Evolutionary conservation across 192 early-diverging fungal species (phyloP), one percentile per base, ranked within the genome.

Genomic region (Glomus cerebriforme): DNA sequence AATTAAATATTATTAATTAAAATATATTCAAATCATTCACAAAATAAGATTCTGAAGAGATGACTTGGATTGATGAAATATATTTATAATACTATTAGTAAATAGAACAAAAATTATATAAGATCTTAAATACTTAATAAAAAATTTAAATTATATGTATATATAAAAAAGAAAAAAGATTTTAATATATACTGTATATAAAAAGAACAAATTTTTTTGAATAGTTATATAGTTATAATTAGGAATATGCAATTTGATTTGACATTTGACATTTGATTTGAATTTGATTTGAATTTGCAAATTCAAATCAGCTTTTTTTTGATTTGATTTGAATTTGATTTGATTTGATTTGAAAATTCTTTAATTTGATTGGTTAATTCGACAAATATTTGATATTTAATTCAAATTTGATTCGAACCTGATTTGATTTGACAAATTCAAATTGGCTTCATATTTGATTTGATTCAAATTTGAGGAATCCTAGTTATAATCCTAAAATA

Each of bases 181-280:
- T 15, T 47, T 70, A 24, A 47, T 45, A 70, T 47, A 43, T 7
- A 45, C 0, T 70, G 10, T 63, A 63, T 63, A 26, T 9, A 15
- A 26, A 63, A 26, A 63, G 15, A 7, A 63, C 8, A 63, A 70
- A 70, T 70, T 70, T 70, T 19, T 70, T 70, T 15, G 3, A 70
- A 70, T 1, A 26, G 43, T 70, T 70, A 1, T 70, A 70, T 70
- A 35, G 3, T 27, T 70, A 70, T 2, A 24, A 70, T 70, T 70
- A 86, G 75, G 6, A 72, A 7, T 74, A 10, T 54, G 29, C 54
- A 27, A 24, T 59, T 54, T 74, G 26, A n/a, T n/a, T n/a, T n/a
- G n/a, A n/a, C n/a, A n/a, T n/a, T n/a, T n/a, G n/a, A n/a, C n/a
- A n/a, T n/a, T n/a, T n/a, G n/a, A n/a, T n/a, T n/a, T n/a, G n/a